phyloP scores from a whole-genome alignment of 2,329 filamentous ascomycete genomes.

The Fusarium irregulare region DNA sequence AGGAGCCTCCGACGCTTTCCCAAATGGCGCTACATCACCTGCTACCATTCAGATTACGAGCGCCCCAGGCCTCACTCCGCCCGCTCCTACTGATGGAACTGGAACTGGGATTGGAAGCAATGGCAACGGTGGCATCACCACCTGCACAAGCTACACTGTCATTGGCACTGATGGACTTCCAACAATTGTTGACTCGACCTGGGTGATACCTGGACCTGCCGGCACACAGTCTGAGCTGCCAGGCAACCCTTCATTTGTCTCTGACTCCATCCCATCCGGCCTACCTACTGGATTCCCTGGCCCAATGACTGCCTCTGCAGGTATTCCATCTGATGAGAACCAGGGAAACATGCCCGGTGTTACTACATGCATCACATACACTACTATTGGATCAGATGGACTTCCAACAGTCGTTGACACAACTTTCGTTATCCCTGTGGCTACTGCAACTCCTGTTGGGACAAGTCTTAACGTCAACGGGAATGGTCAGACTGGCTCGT shows the following conservation, averaged over 20 bases:
- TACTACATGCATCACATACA: slow-evolving; percentile 49
- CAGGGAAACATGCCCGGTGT: slow-evolving; percentile 13
- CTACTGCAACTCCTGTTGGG: slow-evolving; percentile 35
- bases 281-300: slow-evolving; percentile 42
- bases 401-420: slow-evolving; percentile 48
- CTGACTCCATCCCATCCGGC: slow-evolving; percentile 33
- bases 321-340: slow-evolving; percentile 9
- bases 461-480: slow-evolving; percentile 29
- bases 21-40: slow-evolving; percentile 27
- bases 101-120: slow-evolving; percentile 17
- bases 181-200: slow-evolving; percentile 50
- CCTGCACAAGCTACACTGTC: slow-evolving; percentile 43
- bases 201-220: slow-evolving; percentile 44
- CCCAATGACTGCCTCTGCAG: slow-evolving; percentile 31
- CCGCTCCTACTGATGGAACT: slow-evolving; percentile 8
- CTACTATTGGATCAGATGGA: slow-evolving; percentile 46
- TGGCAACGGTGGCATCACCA: slow-evolving; percentile 29
- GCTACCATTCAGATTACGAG: slow-evolving; percentile 17
- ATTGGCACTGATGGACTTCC: slow-evolving; percentile 42
- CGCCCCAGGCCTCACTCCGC: slow-evolving; percentile 10
- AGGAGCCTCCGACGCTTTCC: slow-evolving; percentile 30
- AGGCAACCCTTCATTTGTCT: slow-evolving; percentile 38
- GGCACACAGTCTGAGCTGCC: slow-evolving; percentile 34
- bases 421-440: slow-evolving; percentile 46
- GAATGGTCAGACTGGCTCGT: slow-evolving; percentile 14